phyloP scores from a whole-genome alignment of 164 flowering plant genomes.

The Annona squamosa region DNA sequence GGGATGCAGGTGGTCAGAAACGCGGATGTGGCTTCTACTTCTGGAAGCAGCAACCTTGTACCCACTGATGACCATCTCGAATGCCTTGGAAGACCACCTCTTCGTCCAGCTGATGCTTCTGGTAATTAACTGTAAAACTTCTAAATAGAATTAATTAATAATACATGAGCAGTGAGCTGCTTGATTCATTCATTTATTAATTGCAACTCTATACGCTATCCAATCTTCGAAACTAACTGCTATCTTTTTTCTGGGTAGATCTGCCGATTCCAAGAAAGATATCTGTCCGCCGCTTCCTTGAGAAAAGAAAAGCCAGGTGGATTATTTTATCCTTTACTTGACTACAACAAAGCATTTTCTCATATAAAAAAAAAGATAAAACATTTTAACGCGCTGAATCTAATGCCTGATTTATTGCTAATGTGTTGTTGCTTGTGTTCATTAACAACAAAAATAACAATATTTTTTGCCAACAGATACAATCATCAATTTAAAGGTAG shows the following conservation, averaged over 20 bases:
- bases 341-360: too few species aligned
- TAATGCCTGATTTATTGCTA: too few species aligned
- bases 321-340: neutral
- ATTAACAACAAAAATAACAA: too few species aligned
- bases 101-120: conserved; percentile 13
- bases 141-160: too few species aligned
- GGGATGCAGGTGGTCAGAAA: neutral
- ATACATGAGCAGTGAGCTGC: too few species aligned
- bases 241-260: conserved; percentile 25
- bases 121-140: conserved; percentile 15
- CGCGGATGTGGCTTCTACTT: neutral
- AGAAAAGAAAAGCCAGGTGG: conserved; percentile 83
- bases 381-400: too few species aligned
- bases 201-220: neutral
- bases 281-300: conserved; percentile 71
- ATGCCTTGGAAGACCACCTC: conserved; percentile 13
- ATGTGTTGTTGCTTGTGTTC: too few species aligned
- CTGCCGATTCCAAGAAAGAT: conserved; percentile 69
- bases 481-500: too few species aligned
- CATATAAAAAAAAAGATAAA: too few species aligned
- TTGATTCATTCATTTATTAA: neutral
- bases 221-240: neutral
- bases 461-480: too few species aligned
- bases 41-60: conserved; percentile 6
- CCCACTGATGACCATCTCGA: conserved; percentile 2